phyloP scores from a whole-genome alignment of 495 filamentous ascomycete species.

The Annulohypoxylon stygium region DNA sequence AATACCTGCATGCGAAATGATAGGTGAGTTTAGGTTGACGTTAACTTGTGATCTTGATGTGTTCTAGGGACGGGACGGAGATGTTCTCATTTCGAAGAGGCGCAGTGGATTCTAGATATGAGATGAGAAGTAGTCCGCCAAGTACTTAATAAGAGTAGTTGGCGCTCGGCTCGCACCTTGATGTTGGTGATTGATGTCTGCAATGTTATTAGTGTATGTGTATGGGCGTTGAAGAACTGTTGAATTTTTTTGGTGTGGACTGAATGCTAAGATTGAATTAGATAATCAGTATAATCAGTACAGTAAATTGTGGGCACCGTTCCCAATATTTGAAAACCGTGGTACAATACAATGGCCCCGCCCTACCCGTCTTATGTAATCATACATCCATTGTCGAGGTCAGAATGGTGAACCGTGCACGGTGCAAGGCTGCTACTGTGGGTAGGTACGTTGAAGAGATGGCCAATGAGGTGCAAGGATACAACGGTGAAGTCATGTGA shows the following conservation, averaged over 20 bases:
- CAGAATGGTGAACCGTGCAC: not conserved
- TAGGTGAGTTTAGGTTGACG: not conserved
- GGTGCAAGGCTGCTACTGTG: too few species aligned
- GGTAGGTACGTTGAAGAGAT: not conserved
- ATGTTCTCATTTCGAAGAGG: too few species aligned
- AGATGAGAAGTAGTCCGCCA: too few species aligned
- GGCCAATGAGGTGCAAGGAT: not conserved
- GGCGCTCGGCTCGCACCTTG: too few species aligned
- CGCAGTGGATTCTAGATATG: too few species aligned
- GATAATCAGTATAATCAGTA: not conserved
- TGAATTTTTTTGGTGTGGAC: too few species aligned
- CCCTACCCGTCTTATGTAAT: conserved; percentile 2
- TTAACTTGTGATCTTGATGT: not conserved
- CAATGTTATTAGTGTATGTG: too few species aligned
- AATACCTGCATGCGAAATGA: too few species aligned
- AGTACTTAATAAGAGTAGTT: too few species aligned
- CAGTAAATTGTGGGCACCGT: not conserved
- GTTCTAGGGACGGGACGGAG: not conserved
- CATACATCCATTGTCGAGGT: too few species aligned
- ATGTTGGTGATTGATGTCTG: too few species aligned
- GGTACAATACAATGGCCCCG: not conserved
- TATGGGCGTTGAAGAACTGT: too few species aligned
- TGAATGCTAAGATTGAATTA: not conserved
- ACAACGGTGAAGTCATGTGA: not conserved
- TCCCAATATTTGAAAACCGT: not conserved